These are phyloP conservation scores for Sclerotinia subarctica DNA, from an alignment of 2,329 filamentous ascomycete genomes.

Conservation along the genomic window DNA sequence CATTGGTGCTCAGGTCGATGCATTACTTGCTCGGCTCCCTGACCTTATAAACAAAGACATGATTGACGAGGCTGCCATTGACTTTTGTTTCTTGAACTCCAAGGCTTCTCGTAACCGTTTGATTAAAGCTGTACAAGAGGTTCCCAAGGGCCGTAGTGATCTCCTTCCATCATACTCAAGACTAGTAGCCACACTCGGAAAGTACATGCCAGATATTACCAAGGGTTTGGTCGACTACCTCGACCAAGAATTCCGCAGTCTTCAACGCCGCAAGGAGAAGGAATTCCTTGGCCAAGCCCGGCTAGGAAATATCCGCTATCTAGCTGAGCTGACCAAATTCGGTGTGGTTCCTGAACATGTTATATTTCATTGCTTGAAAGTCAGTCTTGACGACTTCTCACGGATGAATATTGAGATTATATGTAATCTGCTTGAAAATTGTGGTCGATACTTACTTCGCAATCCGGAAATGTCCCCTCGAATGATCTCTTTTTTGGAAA, in stretches of 20 bases:
- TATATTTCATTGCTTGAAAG: slow-evolving; percentile 97
- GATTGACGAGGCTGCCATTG: slow-evolving; percentile 88
- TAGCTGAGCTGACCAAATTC: slow-evolving; percentile 96
- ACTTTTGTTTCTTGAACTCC: slow-evolving; percentile 97
- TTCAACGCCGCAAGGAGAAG: slow-evolving; percentile 95
- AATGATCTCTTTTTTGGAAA: slow-evolving; percentile 93
- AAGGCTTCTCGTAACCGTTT: slow-evolving; percentile 95
- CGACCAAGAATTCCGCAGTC: slow-evolving; percentile 92
- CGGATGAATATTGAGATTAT: slow-evolving; percentile 99
- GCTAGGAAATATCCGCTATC: slow-evolving; percentile 92
- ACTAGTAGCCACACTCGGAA: slow-evolving; percentile 85
- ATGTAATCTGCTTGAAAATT: slow-evolving; percentile 92
- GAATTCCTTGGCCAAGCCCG: slow-evolving; percentile 94
- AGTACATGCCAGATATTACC: slow-evolving; percentile 91
- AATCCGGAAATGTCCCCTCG: slow-evolving; percentile 90
- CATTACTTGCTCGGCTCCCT: slow-evolving; percentile 79
- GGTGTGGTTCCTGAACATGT: slow-evolving; percentile 97
- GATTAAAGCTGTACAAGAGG: slow-evolving; percentile 87
- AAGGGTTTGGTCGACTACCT: slow-evolving; percentile 89
- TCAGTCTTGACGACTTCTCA: slow-evolving; percentile 95
- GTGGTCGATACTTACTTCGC: slow-evolving; percentile 86
- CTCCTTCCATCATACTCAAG: slow-evolving; percentile 89
- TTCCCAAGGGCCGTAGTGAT: slow-evolving; percentile 91
- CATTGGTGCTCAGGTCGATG: slow-evolving; percentile 94
- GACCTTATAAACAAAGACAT: slow-evolving; percentile 88